Evolutionary conservation across 1,284 basidiomycete genomes (phyloP).

Genomic region (Boletus smithii): DNA sequence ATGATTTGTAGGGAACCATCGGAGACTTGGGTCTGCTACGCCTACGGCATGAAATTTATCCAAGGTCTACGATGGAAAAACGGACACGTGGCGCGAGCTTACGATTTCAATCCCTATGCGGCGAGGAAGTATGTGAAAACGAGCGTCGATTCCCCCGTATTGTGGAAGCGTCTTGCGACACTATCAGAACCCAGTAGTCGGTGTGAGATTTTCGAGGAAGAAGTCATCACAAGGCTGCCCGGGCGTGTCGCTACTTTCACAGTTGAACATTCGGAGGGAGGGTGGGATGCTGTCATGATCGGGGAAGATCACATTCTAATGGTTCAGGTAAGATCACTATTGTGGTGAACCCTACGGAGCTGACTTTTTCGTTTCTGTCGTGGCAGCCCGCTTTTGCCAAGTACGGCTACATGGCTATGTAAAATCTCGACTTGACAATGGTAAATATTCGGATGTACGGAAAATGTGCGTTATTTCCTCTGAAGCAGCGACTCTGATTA

Average conservation of each 20-base stretch:
- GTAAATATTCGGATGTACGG: neutral
- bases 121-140: slow-evolving; percentile 14
- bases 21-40: slow-evolving; percentile 55
- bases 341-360: neutral
- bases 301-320: slow-evolving; percentile 33
- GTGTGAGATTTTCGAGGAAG: slow-evolving; percentile 13
- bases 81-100: slow-evolving; percentile 19
- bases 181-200: slow-evolving; percentile 7
- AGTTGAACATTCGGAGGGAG: slow-evolving; percentile 12
- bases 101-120: slow-evolving; percentile 32
- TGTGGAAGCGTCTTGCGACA: slow-evolving; percentile 21
- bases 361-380: slow-evolving; percentile 3
- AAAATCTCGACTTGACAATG: neutral
- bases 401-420: slow-evolving; percentile 33
- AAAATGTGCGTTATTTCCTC: slow-evolving; percentile 18
- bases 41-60: slow-evolving; percentile 49
- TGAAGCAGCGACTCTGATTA: slow-evolving; percentile 29
- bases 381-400: slow-evolving; percentile 12
- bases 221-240: slow-evolving; percentile 25
- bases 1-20: slow-evolving; percentile 38
- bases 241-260: slow-evolving; percentile 25
- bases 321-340: slow-evolving; percentile 22
- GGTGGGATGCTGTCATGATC: slow-evolving; percentile 33
- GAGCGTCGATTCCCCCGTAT: slow-evolving; percentile 4
- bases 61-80: slow-evolving; percentile 23